Evolutionary conservation across 2,329 filamentous ascomycete species (phyloP).

Genomic region (Rugonectria rugulosa): DNA sequence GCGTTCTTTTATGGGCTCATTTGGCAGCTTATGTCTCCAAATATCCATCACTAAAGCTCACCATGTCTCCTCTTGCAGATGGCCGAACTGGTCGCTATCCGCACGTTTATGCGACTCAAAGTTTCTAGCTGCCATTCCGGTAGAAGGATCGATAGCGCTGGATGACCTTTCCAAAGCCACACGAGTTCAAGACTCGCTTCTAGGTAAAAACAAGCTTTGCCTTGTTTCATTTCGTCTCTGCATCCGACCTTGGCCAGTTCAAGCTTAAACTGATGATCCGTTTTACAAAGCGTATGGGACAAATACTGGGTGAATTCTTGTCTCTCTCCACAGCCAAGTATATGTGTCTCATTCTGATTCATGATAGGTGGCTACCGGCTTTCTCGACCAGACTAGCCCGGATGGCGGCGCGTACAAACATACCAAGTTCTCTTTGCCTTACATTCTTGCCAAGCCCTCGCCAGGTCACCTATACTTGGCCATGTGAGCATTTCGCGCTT

Average conservation of each 20-base stretch:
- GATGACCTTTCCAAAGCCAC: conserved; percentile 37
- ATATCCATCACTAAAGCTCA: too few species aligned
- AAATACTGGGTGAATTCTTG: conserved; percentile 32
- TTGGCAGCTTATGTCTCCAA: too few species aligned
- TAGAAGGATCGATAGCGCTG: conserved; percentile 37
- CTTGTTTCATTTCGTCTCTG: not conserved
- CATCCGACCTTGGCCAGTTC: too few species aligned
- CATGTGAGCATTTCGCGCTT: conserved; percentile 36
- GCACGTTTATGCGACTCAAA: conserved; percentile 42
- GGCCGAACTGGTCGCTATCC: conserved; percentile 40
- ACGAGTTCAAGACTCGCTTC: conserved; percentile 38
- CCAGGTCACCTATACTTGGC: conserved; percentile 42
- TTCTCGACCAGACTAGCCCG: conserved; percentile 39
- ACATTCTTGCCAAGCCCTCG: conserved; percentile 36
- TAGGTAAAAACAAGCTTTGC: conserved; percentile 27
- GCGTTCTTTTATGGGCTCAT: not conserved
- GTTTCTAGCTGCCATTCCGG: conserved; percentile 41
- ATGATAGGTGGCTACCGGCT: conserved; percentile 39
- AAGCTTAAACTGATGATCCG: not conserved
- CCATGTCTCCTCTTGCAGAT: conserved; percentile 31
- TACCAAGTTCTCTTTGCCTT: conserved; percentile 42
- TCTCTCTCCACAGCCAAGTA: not conserved
- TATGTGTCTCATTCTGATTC: not conserved
- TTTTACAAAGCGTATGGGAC: conserved; percentile 38
- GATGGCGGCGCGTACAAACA: conserved; percentile 41